Conservation (phyloP, 192 early-diverging fungal species). For the Coemansia aciculifera region DNA sequence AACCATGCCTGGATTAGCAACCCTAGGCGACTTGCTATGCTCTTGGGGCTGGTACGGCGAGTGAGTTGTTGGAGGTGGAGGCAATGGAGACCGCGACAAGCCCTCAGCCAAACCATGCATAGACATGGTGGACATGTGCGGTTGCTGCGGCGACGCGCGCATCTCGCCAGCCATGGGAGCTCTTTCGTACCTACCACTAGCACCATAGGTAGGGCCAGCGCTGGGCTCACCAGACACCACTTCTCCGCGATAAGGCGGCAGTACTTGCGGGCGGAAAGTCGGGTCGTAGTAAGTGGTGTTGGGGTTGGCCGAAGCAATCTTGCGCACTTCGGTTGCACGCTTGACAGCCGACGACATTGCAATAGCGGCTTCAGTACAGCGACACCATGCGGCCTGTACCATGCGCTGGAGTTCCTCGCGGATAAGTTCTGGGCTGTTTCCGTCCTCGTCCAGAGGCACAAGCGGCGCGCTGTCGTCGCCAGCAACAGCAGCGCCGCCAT, state of each 20-base stretch:
- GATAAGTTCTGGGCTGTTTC: conserved; percentile 44
- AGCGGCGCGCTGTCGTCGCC: conserved; percentile 16
- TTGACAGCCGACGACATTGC: conserved; percentile 49
- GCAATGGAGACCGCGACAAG: neutral
- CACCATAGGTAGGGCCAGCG: conserved; percentile 2
- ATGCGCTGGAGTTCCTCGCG: conserved; percentile 54
- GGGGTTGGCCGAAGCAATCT: conserved; percentile 35
- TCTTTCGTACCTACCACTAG: conserved; percentile 11
- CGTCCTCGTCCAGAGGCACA: conserved; percentile 43
- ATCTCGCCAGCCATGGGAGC: conserved; percentile 22
- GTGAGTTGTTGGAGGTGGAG: neutral
- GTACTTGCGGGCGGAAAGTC: conserved; percentile 48
- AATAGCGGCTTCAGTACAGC: conserved; percentile 48
- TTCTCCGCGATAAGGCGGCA: conserved; percentile 47
- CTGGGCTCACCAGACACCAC: conserved; percentile 16
- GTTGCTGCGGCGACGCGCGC: conserved; percentile 28
- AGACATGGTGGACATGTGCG: neutral
- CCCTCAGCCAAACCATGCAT: conserved; percentile 6
- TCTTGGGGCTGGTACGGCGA: conserved; percentile 20
- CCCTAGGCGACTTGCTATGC: conserved; percentile 13
- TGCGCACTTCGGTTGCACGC: conserved; percentile 32
- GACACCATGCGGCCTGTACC: conserved; percentile 48
- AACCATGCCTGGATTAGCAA: conserved; percentile 5
- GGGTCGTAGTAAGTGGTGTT: conserved; percentile 46
- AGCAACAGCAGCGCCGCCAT: conserved; percentile 1